Evolutionary conservation across 1,284 basidiomycete species (phyloP).

Genomic region (Marasmius fiardii): DNA sequence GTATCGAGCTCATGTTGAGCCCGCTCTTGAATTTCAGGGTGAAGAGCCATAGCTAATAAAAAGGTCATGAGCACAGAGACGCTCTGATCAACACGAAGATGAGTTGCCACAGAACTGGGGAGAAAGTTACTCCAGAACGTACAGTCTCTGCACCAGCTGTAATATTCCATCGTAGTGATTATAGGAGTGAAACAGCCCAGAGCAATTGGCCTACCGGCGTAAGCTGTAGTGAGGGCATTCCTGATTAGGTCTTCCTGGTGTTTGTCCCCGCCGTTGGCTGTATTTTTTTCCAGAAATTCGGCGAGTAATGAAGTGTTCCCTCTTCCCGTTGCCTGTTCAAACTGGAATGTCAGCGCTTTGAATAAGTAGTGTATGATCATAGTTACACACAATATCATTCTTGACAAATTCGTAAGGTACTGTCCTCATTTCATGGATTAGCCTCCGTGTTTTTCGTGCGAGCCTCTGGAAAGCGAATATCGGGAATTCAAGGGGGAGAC

Average conservation of each 20-base stretch:
- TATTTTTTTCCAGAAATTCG: not conserved
- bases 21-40: not conserved
- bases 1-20: conserved; percentile 10
- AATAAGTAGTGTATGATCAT: not conserved
- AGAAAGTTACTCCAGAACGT: not conserved
- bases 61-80: not conserved
- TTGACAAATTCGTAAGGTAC: not conserved
- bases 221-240: not conserved
- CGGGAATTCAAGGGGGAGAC: conserved; percentile 14
- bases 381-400: not conserved
- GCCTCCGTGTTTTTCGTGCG: not conserved
- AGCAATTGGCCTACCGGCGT: not conserved
- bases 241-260: not conserved
- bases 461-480: conserved; percentile 6
- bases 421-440: not conserved
- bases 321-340: too few species aligned
- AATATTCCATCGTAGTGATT: too few species aligned
- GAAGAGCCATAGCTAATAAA: conserved; percentile 2
- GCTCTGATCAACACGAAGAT: not conserved
- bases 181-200: too few species aligned
- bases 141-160: not conserved
- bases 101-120: not conserved
- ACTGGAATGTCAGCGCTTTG: too few species aligned
- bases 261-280: not conserved
- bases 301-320: not conserved